phyloP scores from a whole-genome alignment of 2,329 filamentous ascomycete genomes.

The Volutella citrinella region DNA sequence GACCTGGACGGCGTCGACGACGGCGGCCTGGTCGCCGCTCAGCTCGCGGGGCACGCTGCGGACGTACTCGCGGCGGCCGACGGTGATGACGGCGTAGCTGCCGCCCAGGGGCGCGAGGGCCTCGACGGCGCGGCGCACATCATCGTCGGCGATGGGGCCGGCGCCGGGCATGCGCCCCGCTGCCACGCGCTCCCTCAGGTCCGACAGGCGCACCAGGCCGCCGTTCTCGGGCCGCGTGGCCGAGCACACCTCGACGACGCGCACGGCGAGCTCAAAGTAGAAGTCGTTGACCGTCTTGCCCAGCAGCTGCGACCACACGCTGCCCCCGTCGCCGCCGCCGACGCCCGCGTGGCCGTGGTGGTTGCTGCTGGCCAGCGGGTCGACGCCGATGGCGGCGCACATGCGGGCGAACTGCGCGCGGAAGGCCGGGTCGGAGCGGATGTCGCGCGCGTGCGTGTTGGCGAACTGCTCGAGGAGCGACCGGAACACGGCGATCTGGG shows the following conservation, averaged over 20 bases:
- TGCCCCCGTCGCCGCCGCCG: slow-evolving; percentile 52
- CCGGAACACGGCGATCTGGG: slow-evolving; percentile 94
- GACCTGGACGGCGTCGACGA: slow-evolving; percentile 86
- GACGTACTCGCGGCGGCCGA: slow-evolving; percentile 84
- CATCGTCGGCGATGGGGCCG: slow-evolving; percentile 83
- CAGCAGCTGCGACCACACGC: slow-evolving; percentile 89
- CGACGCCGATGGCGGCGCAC: slow-evolving; percentile 95
- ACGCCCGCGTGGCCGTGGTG: slow-evolving; percentile 29
- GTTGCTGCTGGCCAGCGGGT: slow-evolving; percentile 68
- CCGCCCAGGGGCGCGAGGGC: slow-evolving; percentile 84
- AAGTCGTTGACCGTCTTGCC: slow-evolving; percentile 95
- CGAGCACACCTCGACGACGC: slow-evolving; percentile 89
- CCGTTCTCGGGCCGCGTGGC: slow-evolving; percentile 87
- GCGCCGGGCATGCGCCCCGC: slow-evolving; percentile 72
- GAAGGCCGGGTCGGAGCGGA: slow-evolving; percentile 91
- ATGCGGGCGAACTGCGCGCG: slow-evolving; percentile 97
- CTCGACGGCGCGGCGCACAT: slow-evolving; percentile 84
- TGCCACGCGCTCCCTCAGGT: slow-evolving; percentile 74
- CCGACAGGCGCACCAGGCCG: slow-evolving; percentile 79
- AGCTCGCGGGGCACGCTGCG: slow-evolving; percentile 92
- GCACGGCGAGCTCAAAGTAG: slow-evolving; percentile 96
- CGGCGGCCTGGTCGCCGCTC: slow-evolving; percentile 88
- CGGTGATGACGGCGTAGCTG: slow-evolving; percentile 78
- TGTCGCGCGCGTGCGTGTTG: slow-evolving; percentile 90
- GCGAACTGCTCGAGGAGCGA: slow-evolving; percentile 94